Base-by-base conservation (phyloP, 257 asterid genomes). In the Cordia subcordata region DNA sequence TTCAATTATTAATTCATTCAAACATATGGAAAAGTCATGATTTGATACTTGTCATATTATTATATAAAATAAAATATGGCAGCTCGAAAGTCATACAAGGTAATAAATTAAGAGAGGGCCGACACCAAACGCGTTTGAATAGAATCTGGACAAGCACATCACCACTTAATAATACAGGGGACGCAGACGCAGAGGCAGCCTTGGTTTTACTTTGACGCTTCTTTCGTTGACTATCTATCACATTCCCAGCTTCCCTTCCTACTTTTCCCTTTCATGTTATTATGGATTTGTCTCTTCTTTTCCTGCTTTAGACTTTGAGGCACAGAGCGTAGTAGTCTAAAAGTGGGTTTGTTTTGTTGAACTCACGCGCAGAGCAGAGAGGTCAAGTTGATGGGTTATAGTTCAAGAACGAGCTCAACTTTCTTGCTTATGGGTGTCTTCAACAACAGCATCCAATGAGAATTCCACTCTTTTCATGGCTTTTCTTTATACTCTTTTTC, bases 391-490 rank as follows among this genome's bases (percentile, higher is more conserved):
- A 42, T 58, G 66, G 61, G 47, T 8, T 42, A 42, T 42, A 42
- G 10, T 42, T 42, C 47, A 11, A 42, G 47, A 42, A 42, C 47
- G 15, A 57, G 49, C 46, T 55, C 64, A 5, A 42, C 19, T 59
- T 39, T 53, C 33, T 8, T 15, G 56, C 66, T 68, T 57, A 53
- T 71, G 79, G 79, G 69, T 18, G 64, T 64, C 65, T 65, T 67
- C 21, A 52, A 38, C 51, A 54, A 44, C 72, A 66, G 61, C 32
- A 5, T 45, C 73, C 65, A 75, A 86, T 87, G 97, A 84, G 67
- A 76, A 77, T 13, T 63, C 61, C 57, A 1, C 8, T 60, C 47
- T 13, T 84, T 55, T 47, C 77, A 38, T 83, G 85, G 63, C 64
- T 78, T 56, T 71, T 85, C 56, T 65, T 72, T 65, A 53, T 76